Evolutionary conservation across 164 flowering plant species (phyloP).

Genomic region (Dillenia suffruticosa): DNA sequence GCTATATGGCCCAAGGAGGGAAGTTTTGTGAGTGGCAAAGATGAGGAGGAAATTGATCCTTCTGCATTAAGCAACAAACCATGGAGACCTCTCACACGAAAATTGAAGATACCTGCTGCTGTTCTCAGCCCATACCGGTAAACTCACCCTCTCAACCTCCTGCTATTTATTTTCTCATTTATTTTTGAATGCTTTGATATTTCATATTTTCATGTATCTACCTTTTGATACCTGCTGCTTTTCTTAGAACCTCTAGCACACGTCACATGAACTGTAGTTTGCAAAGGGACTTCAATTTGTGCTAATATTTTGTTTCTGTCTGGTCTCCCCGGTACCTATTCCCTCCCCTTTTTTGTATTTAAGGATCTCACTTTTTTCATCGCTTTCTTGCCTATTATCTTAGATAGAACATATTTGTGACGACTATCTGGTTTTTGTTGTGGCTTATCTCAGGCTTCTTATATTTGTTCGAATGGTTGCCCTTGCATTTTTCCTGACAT

Average conservation of each 20-base stretch:
- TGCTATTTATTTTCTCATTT: neutral
- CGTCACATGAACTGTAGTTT: too few relatives aligned
- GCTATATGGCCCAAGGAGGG: slow-evolving; percentile 79
- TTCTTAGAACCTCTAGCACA: too few relatives aligned
- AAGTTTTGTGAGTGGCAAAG: slow-evolving; percentile 30
- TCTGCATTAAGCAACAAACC: slow-evolving; percentile 59
- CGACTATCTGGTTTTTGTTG: neutral
- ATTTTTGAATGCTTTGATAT: neutral
- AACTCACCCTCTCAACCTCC: neutral
- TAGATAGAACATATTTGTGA: neutral
- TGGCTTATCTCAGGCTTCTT: slow-evolving; percentile 41
- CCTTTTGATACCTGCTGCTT: too few relatives aligned
- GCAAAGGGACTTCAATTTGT: too few relatives aligned
- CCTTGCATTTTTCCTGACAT: slow-evolving; percentile 54
- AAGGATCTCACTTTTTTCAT: neutral
- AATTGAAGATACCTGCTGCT: slow-evolving; percentile 62
- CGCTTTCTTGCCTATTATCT: neutral
- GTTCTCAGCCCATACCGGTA: slow-evolving; percentile 81
- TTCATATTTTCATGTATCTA: neutral
- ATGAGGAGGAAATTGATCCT: slow-evolving; percentile 35
- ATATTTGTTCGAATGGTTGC: slow-evolving; percentile 50
- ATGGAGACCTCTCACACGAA: slow-evolving; percentile 83
- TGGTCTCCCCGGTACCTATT: too few relatives aligned
- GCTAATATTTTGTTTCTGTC: too few relatives aligned
- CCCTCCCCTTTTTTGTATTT: neutral